Conservation (phyloP, 371 early-diverging fungal species). For the Syncephalastrum sp. region DNA sequence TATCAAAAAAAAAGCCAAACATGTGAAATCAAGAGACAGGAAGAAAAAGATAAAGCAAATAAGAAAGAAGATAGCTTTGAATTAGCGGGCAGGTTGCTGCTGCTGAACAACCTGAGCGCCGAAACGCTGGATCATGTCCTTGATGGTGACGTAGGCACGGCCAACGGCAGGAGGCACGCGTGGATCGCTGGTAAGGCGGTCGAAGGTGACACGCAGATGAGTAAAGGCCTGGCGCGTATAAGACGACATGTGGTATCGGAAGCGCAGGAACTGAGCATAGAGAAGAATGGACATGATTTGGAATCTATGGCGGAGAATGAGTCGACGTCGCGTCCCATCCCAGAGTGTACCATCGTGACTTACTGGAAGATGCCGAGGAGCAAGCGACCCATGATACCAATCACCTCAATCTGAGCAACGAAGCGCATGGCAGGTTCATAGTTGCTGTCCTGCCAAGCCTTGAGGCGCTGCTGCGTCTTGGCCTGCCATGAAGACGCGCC, state of each 20-base stretch:
- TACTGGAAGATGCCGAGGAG: slow-evolving; percentile 67
- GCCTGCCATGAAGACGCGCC: slow-evolving; percentile 37
- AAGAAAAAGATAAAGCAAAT: too few species aligned
- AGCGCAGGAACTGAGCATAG: slow-evolving; percentile 82
- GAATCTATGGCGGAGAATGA: slow-evolving; percentile 36
- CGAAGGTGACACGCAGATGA: slow-evolving; percentile 52
- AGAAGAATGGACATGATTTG: slow-evolving; percentile 73
- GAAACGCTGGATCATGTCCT: slow-evolving; percentile 54
- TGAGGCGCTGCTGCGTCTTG: slow-evolving; percentile 56
- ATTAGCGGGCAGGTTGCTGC: slow-evolving; percentile 15
- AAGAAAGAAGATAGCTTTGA: too few species aligned
- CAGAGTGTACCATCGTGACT: slow-evolving; percentile 16
- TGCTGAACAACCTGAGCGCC: slow-evolving; percentile 58
- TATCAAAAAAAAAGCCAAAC: too few species aligned
- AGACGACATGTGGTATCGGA: slow-evolving; percentile 78
- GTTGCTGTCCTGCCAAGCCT: slow-evolving; percentile 67
- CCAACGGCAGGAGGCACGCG: slow-evolving; percentile 59
- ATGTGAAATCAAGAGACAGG: too few species aligned
- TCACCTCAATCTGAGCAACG: slow-evolving; percentile 80
- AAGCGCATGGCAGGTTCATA: slow-evolving; percentile 71
- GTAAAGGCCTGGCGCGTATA: slow-evolving; percentile 67
- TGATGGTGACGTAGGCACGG: slow-evolving; percentile 52
- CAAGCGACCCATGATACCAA: slow-evolving; percentile 71
- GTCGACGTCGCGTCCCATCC: background rate
- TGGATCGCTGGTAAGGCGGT: slow-evolving; percentile 49